phyloP scores from a whole-genome alignment of 2,329 filamentous ascomycete species.

The Penicillium sp. region DNA sequence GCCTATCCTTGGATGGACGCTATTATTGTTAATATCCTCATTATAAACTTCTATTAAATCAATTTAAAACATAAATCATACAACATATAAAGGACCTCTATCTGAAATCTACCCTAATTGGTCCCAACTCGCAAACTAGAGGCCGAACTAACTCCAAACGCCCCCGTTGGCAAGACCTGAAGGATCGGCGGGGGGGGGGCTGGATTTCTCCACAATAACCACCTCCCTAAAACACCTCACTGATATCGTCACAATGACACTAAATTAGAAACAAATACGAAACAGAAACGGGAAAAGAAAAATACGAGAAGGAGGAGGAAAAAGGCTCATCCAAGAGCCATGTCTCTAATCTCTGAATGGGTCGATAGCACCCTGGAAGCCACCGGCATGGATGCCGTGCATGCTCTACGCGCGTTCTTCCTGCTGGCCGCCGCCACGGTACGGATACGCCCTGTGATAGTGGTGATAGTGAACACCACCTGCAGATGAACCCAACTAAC shows the following conservation, averaged over 20 bases:
- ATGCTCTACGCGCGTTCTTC: slow-evolving; percentile 32
- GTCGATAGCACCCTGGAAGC: slow-evolving; percentile 12
- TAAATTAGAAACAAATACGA: neutral
- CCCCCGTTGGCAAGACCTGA: slow-evolving; percentile 1
- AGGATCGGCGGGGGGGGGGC: slow-evolving; percentile 4
- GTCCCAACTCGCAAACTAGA: neutral
- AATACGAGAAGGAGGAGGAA: neutral
- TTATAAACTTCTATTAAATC: neutral
- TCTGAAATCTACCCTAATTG: neutral
- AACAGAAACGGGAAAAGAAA: neutral
- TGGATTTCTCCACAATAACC: slow-evolving; percentile 4
- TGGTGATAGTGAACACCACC: slow-evolving; percentile 28
- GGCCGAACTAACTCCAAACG: slow-evolving; percentile 3
- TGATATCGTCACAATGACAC: slow-evolving; percentile 1
- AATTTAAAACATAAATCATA: neutral
- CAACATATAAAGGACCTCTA: neutral
- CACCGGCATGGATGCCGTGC: slow-evolving; percentile 19
- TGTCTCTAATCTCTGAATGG: slow-evolving; percentile 9
- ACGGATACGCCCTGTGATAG: slow-evolving; percentile 19
- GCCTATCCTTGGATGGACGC: no score
- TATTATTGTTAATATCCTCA: neutral
- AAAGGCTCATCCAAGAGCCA: neutral
- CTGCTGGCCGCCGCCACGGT: slow-evolving; percentile 33
- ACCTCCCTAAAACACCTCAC: slow-evolving; percentile 1
- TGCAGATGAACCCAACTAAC: slow-evolving; percentile 15